Conservation (phyloP, 2,329 filamentous ascomycete species). For the Botrytis galanthina region DNA sequence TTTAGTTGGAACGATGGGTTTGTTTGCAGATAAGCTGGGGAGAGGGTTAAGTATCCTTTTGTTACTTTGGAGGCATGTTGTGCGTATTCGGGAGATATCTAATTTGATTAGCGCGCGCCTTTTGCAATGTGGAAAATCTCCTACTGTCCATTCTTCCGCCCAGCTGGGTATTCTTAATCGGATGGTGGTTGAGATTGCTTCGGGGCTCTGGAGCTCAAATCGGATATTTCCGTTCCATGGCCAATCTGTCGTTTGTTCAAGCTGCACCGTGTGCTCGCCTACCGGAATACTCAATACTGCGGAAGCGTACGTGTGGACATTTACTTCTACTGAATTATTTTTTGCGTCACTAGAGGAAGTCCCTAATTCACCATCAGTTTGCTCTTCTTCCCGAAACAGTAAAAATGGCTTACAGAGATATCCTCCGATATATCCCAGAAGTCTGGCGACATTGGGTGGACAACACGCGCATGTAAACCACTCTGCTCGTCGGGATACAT, state of each 20-base stretch:
- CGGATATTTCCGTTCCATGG: constrained; percentile 54
- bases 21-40: constrained; percentile 42
- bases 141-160: constrained; percentile 42
- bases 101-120: constrained; percentile 28
- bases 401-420: constrained; percentile 51
- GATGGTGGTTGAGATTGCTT: constrained; percentile 42
- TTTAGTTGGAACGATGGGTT: constrained; percentile 46
- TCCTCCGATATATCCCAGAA: constrained; percentile 56
- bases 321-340: constrained; percentile 43
- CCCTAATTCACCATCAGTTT: not conserved
- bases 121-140: not conserved
- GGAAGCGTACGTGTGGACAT: constrained; percentile 56
- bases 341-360: constrained; percentile 27
- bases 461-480: constrained; percentile 63
- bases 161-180: constrained; percentile 55
- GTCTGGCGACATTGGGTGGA: constrained; percentile 56
- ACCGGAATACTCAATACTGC: constrained; percentile 45
- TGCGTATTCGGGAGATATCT: constrained; percentile 25
- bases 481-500: constrained; percentile 50
- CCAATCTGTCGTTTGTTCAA: constrained; percentile 54
- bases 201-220: constrained; percentile 44
- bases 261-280: constrained; percentile 39
- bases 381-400: not conserved
- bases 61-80: not conserved
- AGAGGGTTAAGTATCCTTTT: constrained; percentile 51